Evolutionary conservation across 306 rosid genomes (phyloP), one percentile per base, ranked within the genome.

Genomic region (Amphicarpaea edgeworthii): DNA sequence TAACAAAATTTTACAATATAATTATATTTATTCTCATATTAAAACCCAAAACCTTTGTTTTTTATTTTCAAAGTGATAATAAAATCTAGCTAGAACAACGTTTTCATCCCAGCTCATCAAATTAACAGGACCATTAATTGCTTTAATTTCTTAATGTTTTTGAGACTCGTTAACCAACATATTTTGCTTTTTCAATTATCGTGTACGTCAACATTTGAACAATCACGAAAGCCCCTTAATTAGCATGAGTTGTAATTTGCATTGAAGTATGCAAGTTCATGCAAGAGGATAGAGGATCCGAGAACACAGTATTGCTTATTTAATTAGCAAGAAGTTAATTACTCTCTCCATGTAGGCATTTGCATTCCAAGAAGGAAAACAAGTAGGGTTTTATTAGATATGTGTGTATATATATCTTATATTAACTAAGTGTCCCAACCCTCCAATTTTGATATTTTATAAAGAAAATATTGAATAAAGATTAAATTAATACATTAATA

Each of bases 241-340:
- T 58, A 58, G 38, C 64, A 58, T 58, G 59, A 53, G 40, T 21
- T 26, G 68, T 76, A 65, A 24, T 65, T 53, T 53, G 63, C 63
- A 19, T 34, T 75, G 42, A 47, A 46, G 26, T 20, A 6, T 38
- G 46, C n/a, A 32, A 74, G 16, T 46, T 64, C 14, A 43, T 7
- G 41, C 40, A 59, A 28, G 40, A 26, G 1, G 11, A n/a, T 2
- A 15, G 9, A 14, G 20, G 38, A 59, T 59, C 20, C 5, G 1
- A 14, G 65, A 59, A 59, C 65, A 59, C 40, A 59, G 6, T 14
- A 6, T 28, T 59, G 20, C 40, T 58, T 12, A n/a, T n/a, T n/a
- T n/a, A n/a, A n/a, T n/a, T n/a, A 6, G 1, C 19, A 26, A 58
- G 64, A 26, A 58, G 24, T 12, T 10, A 21, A 58, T 26, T 11